These are phyloP conservation scores for Jaenimonas drosophilae DNA, from an alignment of 208 protist species.

Conservation along the genomic window DNA sequence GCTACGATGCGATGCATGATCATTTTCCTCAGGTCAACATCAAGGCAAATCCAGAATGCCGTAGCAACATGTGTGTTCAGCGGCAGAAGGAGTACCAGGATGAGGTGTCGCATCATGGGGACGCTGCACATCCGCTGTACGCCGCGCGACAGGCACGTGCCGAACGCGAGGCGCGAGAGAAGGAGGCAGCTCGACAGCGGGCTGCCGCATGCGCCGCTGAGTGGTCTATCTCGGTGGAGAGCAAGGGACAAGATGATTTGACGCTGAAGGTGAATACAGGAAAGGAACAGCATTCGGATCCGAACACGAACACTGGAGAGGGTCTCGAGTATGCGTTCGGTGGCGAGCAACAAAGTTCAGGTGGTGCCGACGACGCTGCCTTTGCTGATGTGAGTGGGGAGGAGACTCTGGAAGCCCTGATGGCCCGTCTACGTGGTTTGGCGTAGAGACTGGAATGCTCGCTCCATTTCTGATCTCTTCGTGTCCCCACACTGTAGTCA, in stretches of 20 bases:
- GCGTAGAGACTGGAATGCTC: no score
- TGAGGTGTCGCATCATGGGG: constrained; percentile 11
- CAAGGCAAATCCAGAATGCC: constrained; percentile 89
- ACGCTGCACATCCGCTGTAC: constrained; percentile 54
- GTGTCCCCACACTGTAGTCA: no score
- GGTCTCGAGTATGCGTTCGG: constrained; percentile 7
- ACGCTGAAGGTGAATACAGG: not conserved
- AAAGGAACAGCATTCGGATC: no score
- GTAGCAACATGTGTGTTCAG: constrained; percentile 51
- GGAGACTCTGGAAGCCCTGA: no score
- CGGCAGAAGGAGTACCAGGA: constrained; percentile 61
- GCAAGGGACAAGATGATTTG: constrained; percentile 11
- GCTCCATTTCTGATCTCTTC: no score
- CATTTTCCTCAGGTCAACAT: constrained; percentile 90
- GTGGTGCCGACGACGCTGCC: not conserved
- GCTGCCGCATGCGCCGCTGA: constrained; percentile 50
- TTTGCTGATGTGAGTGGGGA: no score
- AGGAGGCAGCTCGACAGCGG: constrained; percentile 18
- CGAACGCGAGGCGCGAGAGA: constrained; percentile 26
- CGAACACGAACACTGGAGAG: not conserved
- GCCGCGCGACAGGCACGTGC: constrained; percentile 23
- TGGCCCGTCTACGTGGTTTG: no score
- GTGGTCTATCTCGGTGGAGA: constrained; percentile 76
- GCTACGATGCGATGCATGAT: constrained; percentile 94
- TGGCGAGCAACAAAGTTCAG: not conserved